Conservation (phyloP, 352 stramenopile genomes). For the Globisporangium spiculum region DNA sequence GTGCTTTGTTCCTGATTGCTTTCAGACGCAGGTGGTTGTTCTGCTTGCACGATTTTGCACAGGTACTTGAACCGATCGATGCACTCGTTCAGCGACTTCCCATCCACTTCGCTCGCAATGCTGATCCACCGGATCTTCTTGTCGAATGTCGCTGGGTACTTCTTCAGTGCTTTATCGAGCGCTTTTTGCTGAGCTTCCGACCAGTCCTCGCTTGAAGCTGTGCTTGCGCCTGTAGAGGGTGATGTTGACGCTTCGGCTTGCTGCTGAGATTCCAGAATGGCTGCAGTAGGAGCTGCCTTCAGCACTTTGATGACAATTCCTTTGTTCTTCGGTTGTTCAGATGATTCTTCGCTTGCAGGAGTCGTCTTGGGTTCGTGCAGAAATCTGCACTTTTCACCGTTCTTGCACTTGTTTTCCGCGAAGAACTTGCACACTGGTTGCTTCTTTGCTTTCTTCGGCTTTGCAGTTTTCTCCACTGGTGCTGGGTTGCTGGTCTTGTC, state of each 20-base stretch:
- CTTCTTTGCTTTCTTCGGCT: constrained; percentile 7
- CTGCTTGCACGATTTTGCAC: constrained; percentile 41
- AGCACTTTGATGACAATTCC: constrained; percentile 16
- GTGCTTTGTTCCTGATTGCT: not conserved
- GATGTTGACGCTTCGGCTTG: not conserved
- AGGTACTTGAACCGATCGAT: constrained; percentile 80
- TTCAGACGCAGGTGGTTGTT: not conserved
- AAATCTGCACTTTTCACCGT: constrained; percentile 31
- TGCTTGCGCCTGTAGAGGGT: not conserved
- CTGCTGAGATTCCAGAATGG: not conserved
- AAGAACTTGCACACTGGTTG: constrained; percentile 46
- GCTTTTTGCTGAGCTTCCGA: constrained; percentile 58
- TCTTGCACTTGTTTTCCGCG: constrained; percentile 45
- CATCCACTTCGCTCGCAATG: constrained; percentile 64
- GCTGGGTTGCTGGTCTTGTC: constrained; percentile 1
- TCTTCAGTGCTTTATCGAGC: constrained; percentile 66
- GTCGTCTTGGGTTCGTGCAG: constrained; percentile 14
- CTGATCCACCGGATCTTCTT: constrained; percentile 64
- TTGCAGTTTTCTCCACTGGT: constrained; percentile 9
- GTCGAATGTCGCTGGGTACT: constrained; percentile 69
- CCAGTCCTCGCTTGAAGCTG: constrained; percentile 38
- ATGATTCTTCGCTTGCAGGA: constrained; percentile 8
- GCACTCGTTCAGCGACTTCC: constrained; percentile 74
- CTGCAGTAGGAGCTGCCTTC: not conserved
- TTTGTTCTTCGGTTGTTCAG: not conserved